Base-by-base conservation (phyloP, 2,329 filamentous ascomycete genomes). In the Aspergillus sergii region DNA sequence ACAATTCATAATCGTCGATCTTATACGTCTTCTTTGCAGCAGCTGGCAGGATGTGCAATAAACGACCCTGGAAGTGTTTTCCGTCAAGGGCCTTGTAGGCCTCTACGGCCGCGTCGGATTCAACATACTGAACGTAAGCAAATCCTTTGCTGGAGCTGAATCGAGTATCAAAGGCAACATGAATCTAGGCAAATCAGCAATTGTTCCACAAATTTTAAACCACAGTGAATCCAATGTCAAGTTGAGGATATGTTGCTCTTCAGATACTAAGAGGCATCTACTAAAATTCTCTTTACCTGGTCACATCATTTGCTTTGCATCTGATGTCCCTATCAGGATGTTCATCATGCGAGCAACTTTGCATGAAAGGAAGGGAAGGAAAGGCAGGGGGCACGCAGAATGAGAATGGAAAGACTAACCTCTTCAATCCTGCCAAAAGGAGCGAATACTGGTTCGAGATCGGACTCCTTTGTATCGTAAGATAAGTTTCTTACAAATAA, bases 241-340 rank as follows among this genome's bases (percentile, higher is more conserved):
- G 56, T 51, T 46, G 48, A 46, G 26, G 41, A 46, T 21, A n/a
- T 45, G 71, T 75, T 78, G 69, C 77, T 81, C 82, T 81, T 94
- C 91, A 95, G 93, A 89, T 86, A 71, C 84, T 81, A 90, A 93
- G 89, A 94, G 91, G 92, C 92, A 97, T 98, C 94, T 99, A 99
- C 95, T 97, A 99, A 97, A 97, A 95, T 91, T 54, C 87, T 92
- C 89, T 93, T 89, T 90, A 90, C 89, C 88, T 82, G 80, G 85
- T 93, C 84, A 88, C 91, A 94, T 96, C 94, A 98, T 84, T 84
- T 93, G 91, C 92, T 82, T 80, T 84, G 91, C 91, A 94, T 97
- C 91, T 93, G 94, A 89, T 98, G 95, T 98, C 95, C 95, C 95
- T 98, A 98, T 98, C 95, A 88, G 91, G 91, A 87, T 88, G 83